phyloP scores from a whole-genome alignment of 805 yeast genomes.

The Candida qinlingensis region DNA sequence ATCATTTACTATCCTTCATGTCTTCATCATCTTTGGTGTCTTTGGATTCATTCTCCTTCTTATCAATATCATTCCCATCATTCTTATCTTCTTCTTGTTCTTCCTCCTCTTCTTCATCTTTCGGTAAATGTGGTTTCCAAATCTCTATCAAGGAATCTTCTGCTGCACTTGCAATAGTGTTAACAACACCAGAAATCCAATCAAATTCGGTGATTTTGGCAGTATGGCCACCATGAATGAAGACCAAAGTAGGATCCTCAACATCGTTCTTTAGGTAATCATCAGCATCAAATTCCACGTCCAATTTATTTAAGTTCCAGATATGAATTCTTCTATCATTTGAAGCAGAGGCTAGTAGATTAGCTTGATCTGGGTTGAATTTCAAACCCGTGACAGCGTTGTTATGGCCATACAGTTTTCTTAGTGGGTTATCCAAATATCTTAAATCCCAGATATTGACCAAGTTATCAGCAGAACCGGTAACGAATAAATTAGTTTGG shows the following conservation, averaged over 20 bases:
- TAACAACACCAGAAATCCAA: conserved; percentile 57
- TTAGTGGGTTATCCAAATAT: conserved; percentile 49
- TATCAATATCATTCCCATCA: conserved; percentile 11
- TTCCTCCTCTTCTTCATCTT: conserved; percentile 36
- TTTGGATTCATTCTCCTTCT: conserved; percentile 6
- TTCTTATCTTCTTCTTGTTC: conserved; percentile 13
- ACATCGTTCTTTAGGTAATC: conserved; percentile 50
- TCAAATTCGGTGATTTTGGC: conserved; percentile 60
- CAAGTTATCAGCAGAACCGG: conserved; percentile 75
- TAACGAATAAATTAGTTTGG: conserved; percentile 50
- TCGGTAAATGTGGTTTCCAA: conserved; percentile 47
- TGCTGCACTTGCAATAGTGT: conserved; percentile 61
- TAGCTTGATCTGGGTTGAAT: conserved; percentile 46
- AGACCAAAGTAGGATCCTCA: conserved; percentile 71
- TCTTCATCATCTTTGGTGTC: neutral
- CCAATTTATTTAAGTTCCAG: conserved; percentile 67
- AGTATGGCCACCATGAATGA: conserved; percentile 87
- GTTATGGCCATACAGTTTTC: conserved; percentile 64
- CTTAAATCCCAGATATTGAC: conserved; percentile 73
- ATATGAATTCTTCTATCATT: conserved; percentile 66
- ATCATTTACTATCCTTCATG: neutral
- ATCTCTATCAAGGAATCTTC: conserved; percentile 74
- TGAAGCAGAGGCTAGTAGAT: conserved; percentile 49
- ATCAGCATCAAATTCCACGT: conserved; percentile 48
- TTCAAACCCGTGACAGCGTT: conserved; percentile 50